These are phyloP conservation scores for Fusarium praegraminearum DNA, from an alignment of 2,329 filamentous ascomycete species.

Conservation along the genomic window DNA sequence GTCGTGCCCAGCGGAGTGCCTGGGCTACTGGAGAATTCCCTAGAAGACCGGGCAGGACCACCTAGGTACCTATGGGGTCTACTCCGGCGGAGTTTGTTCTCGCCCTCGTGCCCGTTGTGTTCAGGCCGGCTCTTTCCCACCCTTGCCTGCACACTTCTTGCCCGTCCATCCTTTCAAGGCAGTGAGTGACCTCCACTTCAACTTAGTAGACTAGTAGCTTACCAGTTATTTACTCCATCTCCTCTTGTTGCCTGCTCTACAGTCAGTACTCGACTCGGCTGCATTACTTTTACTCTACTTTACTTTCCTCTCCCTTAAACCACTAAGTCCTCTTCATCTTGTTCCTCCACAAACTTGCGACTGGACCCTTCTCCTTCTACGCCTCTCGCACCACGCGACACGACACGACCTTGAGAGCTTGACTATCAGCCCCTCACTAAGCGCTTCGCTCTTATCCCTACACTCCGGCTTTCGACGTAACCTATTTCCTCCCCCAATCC, in stretches of 20 bases:
- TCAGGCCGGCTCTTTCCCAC: slow-evolving; percentile 11
- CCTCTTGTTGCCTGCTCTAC: slow-evolving; percentile 6
- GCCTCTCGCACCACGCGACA: slow-evolving; percentile 26
- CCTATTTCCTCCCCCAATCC: slow-evolving; percentile 22
- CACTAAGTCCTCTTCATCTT: slow-evolving; percentile 3
- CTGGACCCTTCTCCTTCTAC: slow-evolving; percentile 15
- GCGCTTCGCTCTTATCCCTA: slow-evolving; percentile 31
- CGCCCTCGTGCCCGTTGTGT: slow-evolving; percentile 1
- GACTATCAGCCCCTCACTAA: slow-evolving; percentile 38
- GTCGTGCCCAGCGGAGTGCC: slow-evolving; percentile 6
- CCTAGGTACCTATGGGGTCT: neutral
- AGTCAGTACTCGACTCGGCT: slow-evolving; percentile 7
- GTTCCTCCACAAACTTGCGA: slow-evolving; percentile 16
- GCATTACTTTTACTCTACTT: slow-evolving; percentile 3
- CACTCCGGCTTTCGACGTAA: slow-evolving; percentile 33
- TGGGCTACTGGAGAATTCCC: neutral
- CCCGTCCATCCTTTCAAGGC: slow-evolving; percentile 2
- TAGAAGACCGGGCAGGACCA: neutral
- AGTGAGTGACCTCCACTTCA: slow-evolving; percentile 28
- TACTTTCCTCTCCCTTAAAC: slow-evolving; percentile 5
- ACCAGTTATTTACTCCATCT: slow-evolving; percentile 32
- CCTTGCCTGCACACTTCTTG: slow-evolving; percentile 14
- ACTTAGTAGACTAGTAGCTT: neutral
- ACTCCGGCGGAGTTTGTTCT: slow-evolving; percentile 7
- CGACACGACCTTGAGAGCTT: slow-evolving; percentile 41